Evolutionary conservation across 2,329 filamentous ascomycete species (phyloP), one percentile per base, ranked within the genome.

Genomic region (Fusarium sp.): DNA sequence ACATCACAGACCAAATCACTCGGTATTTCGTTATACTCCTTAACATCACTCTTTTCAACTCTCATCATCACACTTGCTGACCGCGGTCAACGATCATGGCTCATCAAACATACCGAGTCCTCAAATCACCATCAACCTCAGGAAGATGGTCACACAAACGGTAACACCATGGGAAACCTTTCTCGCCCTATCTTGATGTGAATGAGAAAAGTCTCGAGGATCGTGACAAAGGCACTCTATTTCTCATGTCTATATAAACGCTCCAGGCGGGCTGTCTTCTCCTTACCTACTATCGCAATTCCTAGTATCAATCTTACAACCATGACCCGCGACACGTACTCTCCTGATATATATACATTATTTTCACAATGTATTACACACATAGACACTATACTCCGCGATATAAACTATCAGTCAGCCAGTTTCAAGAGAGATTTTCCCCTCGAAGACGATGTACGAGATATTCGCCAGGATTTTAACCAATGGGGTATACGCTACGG

Each of bases 151-250:
- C 47, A 52, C 67, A 70, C 67, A 49, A 38, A 54, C 8, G 61
- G 66, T 57, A 47, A 55, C 67, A 70, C 67, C 43, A 44, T 44
- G 40, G 69, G 52, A 57, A 56, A 43, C 30, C 50, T 61, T 67
- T 53, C 66, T 43, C 50, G 32, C 32, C 45, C 27, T 22, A 27
- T 43, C 42, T 34, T 20, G 44, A 15, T 30, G 32, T 63, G 32
- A 68, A 55, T 46, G 15, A 14, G 15, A 51, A 34, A 29, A 44
- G 10, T 47, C 20, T 15, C 27, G 2, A 22, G 10, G 4, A 30
- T 40, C 16, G 22, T 16, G 32, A 51, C 16, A 34, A 40, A 8
- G 8, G 1, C 30, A 24, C 44, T 51, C 46, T 24, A 22, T 25
- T 45, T 22, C 24, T 44, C 22, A 40, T 45, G 22, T 25, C 43